Percentiles rank a stretch among this genome's conserved stretches.
These are phyloP conservation scores for Asterophora parasitica DNA, from an alignment of 768 basidiomycete genomes.

Conservation along the genomic window DNA sequence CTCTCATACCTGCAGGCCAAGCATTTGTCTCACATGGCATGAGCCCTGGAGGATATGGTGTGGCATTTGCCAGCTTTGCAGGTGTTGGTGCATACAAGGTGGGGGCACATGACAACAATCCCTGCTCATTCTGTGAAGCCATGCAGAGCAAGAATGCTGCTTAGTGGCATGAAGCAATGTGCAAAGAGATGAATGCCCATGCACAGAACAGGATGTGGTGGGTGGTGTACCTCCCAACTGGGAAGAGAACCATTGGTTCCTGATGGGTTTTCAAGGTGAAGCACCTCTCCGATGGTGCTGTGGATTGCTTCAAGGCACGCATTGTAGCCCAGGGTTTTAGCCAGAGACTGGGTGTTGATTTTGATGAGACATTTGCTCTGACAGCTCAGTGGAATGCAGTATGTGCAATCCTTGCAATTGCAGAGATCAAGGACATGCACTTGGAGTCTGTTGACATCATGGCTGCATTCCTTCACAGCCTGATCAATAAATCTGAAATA, in stretches of 20 bases:
- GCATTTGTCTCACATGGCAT: too few species aligned
- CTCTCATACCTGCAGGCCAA: too few species aligned
- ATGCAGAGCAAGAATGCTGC: constrained; percentile 15
- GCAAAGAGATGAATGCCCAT: constrained; percentile 23
- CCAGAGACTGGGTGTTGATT: constrained; percentile 36
- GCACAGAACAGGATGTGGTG: constrained; percentile 29
- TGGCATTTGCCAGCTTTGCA: too few species aligned
- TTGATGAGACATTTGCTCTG: constrained; percentile 32
- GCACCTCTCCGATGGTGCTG: constrained; percentile 33
- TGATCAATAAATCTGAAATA: too few species aligned
- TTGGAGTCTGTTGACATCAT: constrained; percentile 12
- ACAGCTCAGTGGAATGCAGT: constrained; percentile 17
- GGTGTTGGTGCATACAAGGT: not conserved
- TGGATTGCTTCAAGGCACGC: constrained; percentile 35
- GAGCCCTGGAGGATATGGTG: too few species aligned
- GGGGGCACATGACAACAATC: not conserved
- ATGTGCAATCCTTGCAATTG: constrained; percentile 19
- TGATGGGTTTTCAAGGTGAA: too few species aligned
- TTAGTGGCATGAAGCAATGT: constrained; percentile 24
- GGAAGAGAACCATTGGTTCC: constrained; percentile 28
- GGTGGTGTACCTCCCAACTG: constrained; percentile 27
- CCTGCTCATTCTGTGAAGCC: constrained; percentile 16
- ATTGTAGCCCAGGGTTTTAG: constrained; percentile 37
- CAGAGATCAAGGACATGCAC: constrained; percentile 23
- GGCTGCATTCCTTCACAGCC: constrained; percentile 2